Evolutionary conservation across 2,329 filamentous ascomycete species (phyloP).

Genomic region (Aspergillus fumigatus): DNA sequence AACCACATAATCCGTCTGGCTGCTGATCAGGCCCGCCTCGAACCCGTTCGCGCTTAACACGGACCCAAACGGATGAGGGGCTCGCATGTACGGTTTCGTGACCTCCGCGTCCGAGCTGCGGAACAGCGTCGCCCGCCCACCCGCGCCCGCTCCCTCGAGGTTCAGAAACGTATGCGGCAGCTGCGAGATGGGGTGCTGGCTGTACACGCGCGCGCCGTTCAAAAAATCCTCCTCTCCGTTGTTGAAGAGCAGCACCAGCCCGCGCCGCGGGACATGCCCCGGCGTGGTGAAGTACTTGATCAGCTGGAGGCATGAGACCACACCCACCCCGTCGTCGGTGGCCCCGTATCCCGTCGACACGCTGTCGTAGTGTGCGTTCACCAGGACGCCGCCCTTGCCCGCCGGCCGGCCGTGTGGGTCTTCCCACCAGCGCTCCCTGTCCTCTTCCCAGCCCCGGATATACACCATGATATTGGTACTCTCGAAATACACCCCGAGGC

Average conservation of each 20-base stretch:
- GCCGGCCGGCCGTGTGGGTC: constrained; percentile 46
- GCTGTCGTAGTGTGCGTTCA: constrained; percentile 93
- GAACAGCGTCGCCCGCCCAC: constrained; percentile 82
- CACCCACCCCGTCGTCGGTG: constrained; percentile 88
- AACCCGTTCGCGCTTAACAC: constrained; percentile 83
- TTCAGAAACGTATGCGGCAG: constrained; percentile 89
- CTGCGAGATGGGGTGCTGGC: constrained; percentile 72
- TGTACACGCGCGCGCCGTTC: constrained; percentile 80
- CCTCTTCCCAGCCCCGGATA: constrained; percentile 74
- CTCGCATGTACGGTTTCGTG: constrained; percentile 69
- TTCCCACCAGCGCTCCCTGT: constrained; percentile 69
- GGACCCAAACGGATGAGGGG: constrained; percentile 73
- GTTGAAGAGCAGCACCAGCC: constrained; percentile 82
- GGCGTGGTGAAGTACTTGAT: constrained; percentile 77
- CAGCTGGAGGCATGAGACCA: constrained; percentile 79
- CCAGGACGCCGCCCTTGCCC: constrained; percentile 71
- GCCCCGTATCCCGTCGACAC: constrained; percentile 90
- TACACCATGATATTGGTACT: constrained; percentile 90
- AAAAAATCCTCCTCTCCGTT: constrained; percentile 94
- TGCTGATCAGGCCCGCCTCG: constrained; percentile 69
- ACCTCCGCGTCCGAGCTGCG: constrained; percentile 83
- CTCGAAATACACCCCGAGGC: constrained; percentile 72
- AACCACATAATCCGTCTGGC: constrained; percentile 84
- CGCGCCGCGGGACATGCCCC: constrained; percentile 68
- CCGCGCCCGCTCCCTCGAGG: constrained; percentile 89